A percentile compares a stretch with the other conserved stretches of the same genome.
Evolutionary conservation across 2,329 filamentous ascomycete genomes (phyloP).

Genomic region (Westerdykella sp.): DNA sequence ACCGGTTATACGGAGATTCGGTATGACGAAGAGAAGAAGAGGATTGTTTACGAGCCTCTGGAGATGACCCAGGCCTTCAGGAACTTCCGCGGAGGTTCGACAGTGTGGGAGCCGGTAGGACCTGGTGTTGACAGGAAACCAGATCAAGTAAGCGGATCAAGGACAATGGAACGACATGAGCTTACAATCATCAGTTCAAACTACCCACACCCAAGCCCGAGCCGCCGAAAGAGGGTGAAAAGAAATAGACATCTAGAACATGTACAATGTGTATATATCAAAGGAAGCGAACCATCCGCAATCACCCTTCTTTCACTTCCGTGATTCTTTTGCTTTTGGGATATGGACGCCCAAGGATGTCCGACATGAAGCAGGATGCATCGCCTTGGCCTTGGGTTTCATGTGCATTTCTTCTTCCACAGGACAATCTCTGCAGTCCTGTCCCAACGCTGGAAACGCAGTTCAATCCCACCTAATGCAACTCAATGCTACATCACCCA

Average conservation of each 20-base stretch:
- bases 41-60: constrained; percentile 94
- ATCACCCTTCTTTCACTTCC: no score
- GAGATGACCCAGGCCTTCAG: constrained; percentile 98
- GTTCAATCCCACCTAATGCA: constrained; percentile 1
- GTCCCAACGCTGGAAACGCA: no score
- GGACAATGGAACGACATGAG: neutral
- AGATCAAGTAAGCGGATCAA: constrained; percentile 49
- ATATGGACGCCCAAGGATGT: no score
- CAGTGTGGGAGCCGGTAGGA: constrained; percentile 62
- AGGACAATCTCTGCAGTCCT: no score
- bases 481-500: constrained; percentile 2
- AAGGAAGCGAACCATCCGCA: constrained; percentile 18
- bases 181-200: constrained; percentile 61
- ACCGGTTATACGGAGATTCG: constrained; percentile 97
- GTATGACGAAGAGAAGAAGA: constrained; percentile 99
- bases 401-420: no score
- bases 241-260: constrained; percentile 61
- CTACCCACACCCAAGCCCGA: constrained; percentile 93
- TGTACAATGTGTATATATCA: constrained; percentile 38
- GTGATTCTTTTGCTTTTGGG: no score
- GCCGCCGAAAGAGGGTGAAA: constrained; percentile 75
- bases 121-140: constrained; percentile 72
- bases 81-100: constrained; percentile 84
- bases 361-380: no score
- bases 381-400: no score